These are phyloP conservation scores for Hirschioporus abietinus DNA, from an alignment of 768 basidiomycete genomes.

Conservation along the genomic window DNA sequence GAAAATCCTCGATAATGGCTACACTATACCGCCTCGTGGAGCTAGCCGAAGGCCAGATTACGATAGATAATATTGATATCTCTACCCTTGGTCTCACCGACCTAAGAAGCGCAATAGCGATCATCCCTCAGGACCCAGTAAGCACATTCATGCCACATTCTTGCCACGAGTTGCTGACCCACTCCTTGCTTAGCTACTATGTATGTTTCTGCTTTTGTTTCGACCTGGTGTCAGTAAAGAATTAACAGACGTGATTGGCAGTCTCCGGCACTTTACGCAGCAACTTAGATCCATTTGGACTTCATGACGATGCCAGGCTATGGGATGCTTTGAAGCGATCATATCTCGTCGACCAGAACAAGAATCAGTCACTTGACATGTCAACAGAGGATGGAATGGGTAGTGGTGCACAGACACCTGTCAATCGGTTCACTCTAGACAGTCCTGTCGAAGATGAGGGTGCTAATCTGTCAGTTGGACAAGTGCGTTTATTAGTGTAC, in stretches of 20 bases:
- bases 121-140: conserved; percentile 82
- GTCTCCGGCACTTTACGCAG: conserved; percentile 79
- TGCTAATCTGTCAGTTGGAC: conserved; percentile 73
- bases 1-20: conserved; percentile 88
- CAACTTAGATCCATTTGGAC: conserved; percentile 87
- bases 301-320: conserved; percentile 71
- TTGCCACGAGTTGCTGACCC: conserved; percentile 7
- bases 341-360: conserved; percentile 63
- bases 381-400: conserved; percentile 25
- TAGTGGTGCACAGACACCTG: conserved; percentile 34
- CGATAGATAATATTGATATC: conserved; percentile 80
- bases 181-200: conserved; percentile 1
- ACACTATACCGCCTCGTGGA: conserved; percentile 86
- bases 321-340: conserved; percentile 88
- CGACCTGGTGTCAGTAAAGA: conserved; percentile 1
- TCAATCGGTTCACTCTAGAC: conserved; percentile 72
- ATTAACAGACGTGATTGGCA: conserved; percentile 15
- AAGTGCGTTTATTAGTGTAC: conserved; percentile 26
- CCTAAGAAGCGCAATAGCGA: conserved; percentile 61
- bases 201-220: not conserved
- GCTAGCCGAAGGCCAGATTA: conserved; percentile 64
- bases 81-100: conserved; percentile 74
- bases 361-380: conserved; percentile 16
- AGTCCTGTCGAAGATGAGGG: conserved; percentile 85
- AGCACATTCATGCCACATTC: conserved; percentile 24